These are phyloP conservation scores for Candida xiaguanensis DNA, from an alignment of 805 yeast genomes.

Conservation along the genomic window DNA sequence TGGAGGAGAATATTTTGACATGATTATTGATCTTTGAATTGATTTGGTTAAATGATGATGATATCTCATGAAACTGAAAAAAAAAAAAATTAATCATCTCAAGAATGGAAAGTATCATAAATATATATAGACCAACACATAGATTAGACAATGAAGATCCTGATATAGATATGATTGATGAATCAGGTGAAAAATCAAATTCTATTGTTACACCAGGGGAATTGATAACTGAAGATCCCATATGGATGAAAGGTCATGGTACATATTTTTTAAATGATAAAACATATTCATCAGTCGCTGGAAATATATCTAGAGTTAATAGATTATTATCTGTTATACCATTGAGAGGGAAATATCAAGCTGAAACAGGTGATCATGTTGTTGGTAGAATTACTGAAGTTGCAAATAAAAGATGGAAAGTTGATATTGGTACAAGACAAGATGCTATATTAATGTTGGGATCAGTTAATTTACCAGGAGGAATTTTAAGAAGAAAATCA, in stretches of 20 bases:
- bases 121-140: constrained; percentile 29
- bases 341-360: constrained; percentile 79
- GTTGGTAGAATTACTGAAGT: constrained; percentile 94
- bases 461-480: constrained; percentile 96
- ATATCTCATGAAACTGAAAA: no score
- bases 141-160: constrained; percentile 22
- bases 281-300: constrained; percentile 91
- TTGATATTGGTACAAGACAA: constrained; percentile 92
- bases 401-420: constrained; percentile 93
- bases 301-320: constrained; percentile 81
- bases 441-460: constrained; percentile 92
- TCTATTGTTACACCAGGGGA: constrained; percentile 91
- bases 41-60: constrained; percentile 6
- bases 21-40: constrained; percentile 16
- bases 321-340: constrained; percentile 83
- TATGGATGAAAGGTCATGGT: constrained; percentile 99
- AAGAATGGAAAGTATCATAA: constrained; percentile 26
- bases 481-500: constrained; percentile 86
- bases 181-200: constrained; percentile 18
- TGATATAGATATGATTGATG: constrained; percentile 43
- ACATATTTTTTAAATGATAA: constrained; percentile 73
- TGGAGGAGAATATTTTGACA: constrained; percentile 55
- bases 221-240: constrained; percentile 88
- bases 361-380: constrained; percentile 95
- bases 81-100: not conserved